These are phyloP conservation scores for Didymella keratinophila DNA, from an alignment of 2,329 filamentous ascomycete species.

Conservation along the genomic window DNA sequence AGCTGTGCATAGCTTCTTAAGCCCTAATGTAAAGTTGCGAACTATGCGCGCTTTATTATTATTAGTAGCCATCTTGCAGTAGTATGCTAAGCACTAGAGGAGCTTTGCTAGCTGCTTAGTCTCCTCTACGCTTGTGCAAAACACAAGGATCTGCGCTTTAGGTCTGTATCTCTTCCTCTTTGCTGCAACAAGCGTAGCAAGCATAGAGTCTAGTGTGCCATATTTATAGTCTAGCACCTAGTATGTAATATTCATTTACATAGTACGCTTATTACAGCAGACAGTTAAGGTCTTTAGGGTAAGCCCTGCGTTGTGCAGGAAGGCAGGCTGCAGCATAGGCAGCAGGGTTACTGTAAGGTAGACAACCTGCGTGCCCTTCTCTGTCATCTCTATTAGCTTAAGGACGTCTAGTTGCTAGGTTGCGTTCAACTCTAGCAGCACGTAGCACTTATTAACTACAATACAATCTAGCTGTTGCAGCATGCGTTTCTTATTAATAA, in stretches of 20 bases:
- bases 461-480: too few species aligned
- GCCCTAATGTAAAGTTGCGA: not conserved
- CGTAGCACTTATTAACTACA: slow-evolving; percentile 24
- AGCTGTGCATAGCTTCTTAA: not conserved
- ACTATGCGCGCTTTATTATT: slow-evolving; percentile 2
- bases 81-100: slow-evolving; percentile 4
- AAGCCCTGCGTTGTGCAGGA: too few species aligned
- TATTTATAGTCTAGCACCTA: not conserved
- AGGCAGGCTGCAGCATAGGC: slow-evolving; percentile 5
- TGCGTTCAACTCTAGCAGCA: slow-evolving; percentile 17
- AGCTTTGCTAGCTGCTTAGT: too few species aligned
- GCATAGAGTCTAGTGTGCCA: not conserved
- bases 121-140: too few species aligned
- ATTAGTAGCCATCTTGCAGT: slow-evolving; percentile 3
- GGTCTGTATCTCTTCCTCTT: too few species aligned
- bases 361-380: slow-evolving; percentile 17
- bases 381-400: too few species aligned
- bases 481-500: too few species aligned
- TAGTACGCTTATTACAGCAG: not conserved
- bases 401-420: slow-evolving; percentile 13
- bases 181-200: slow-evolving; percentile 1
- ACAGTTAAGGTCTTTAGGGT: not conserved
- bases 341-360: slow-evolving; percentile 20
- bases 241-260: not conserved
- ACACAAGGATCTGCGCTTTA: too few species aligned